Evolutionary conservation across 1,284 basidiomycete genomes (phyloP), one percentile per base, ranked within the genome.

Genomic region (Rugosomyces carneus): DNA sequence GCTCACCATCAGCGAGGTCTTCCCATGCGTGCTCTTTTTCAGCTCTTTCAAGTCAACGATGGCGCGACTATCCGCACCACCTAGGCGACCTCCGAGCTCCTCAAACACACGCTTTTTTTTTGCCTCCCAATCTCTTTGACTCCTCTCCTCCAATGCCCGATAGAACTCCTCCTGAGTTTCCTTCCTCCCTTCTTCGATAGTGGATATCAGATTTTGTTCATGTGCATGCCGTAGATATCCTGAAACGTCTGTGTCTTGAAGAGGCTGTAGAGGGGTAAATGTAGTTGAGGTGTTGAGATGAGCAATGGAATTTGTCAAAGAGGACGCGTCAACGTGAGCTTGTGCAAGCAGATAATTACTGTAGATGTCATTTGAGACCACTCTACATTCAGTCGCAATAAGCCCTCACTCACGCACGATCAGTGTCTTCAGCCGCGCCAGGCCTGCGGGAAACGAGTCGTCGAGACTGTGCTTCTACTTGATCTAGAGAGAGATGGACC

Each of bases 141-240:
- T 81, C 29, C 85, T 75, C 37, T 85, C 80, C 57, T 92, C 86
- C 35, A 94, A 69, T 32, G 83, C 79, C 27, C 78, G 75, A 58
- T 93, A 91, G 57, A 95, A 94, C 53, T 90, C 84, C 50, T 87
- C 77, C 55, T 93, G 83, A 0, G 93, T 95, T 55, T 91, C 84
- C 50, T 84, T 79, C 39, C 92, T 72, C 3, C 87, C 87, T 60
- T 95, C 89, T 62, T 96, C 93, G 49, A 97, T 94, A 1, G 91
- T 90, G 3, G 89, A 89, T 51, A 96, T 90, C 47, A 97, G 80
- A 53, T 90, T 91, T 63, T 95, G 93, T 64, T 97, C 93, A 59
- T 95, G 92, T 5, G 89, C 87, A 65, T 93, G 89, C 16, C 89
- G 85, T 24, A 95, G 76, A 63, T 89, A 94, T 26, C 89, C 89